A percentile compares a stretch with the other conserved stretches of the same genome.
Conservation (phyloP, 768 basidiomycete genomes). For the Leucosporidium yakuticum region DNA sequence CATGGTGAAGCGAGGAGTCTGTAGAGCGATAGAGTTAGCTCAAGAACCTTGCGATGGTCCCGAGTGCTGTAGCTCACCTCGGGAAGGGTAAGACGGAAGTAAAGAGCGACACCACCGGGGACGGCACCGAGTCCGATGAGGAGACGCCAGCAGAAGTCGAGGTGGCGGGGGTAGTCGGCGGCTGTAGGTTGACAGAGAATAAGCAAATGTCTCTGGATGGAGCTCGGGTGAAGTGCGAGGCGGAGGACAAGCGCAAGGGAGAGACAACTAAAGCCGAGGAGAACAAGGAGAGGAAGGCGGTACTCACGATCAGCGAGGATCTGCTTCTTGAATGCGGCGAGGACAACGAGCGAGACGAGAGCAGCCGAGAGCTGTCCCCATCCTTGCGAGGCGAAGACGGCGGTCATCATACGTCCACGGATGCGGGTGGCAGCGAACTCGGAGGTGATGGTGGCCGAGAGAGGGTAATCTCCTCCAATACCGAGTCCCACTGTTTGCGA, state of each 20-base stretch:
- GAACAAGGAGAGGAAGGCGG: too few relatives aligned
- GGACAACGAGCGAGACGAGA: constrained; percentile 58
- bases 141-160: constrained; percentile 72
- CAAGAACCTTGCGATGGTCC: constrained; percentile 13
- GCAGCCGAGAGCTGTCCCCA: constrained; percentile 67
- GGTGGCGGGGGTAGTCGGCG: constrained; percentile 32
- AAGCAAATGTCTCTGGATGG: neutral
- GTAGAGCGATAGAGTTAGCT: constrained; percentile 13
- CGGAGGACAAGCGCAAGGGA: too few relatives aligned
- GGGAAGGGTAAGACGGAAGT: constrained; percentile 68
- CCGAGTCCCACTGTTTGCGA: constrained; percentile 56
- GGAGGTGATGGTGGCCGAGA: constrained; percentile 44
- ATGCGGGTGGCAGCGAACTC: constrained; percentile 63
- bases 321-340: constrained; percentile 58
- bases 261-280: too few relatives aligned
- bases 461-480: constrained; percentile 71
- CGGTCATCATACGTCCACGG: constrained; percentile 49
- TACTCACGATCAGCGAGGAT: constrained; percentile 58
- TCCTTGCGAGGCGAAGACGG: constrained; percentile 50
- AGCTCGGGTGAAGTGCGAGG: too few relatives aligned
- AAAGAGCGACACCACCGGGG: constrained; percentile 68
- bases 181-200: neutral
- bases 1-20: constrained; percentile 36
- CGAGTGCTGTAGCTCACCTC: constrained; percentile 44
- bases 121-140: constrained; percentile 63